Percentiles rank a stretch among this genome's conserved stretches.
Conservation (phyloP, 371 early-diverging fungal species). For the Mucor indicus region DNA sequence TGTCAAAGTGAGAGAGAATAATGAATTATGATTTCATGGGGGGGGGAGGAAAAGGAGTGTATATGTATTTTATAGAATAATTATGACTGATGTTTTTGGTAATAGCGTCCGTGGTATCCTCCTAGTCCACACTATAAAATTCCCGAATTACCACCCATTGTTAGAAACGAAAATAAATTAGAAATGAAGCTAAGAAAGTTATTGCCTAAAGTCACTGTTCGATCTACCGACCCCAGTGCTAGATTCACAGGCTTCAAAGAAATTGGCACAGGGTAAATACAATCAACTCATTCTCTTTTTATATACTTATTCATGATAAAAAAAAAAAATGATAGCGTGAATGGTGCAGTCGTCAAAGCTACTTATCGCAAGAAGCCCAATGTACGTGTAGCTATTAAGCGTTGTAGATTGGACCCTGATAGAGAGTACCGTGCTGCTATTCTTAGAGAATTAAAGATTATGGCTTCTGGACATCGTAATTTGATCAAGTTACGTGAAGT, state of each 20-base stretch:
- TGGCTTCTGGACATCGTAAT: conserved; percentile 42
- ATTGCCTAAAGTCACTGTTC: conserved; percentile 31
- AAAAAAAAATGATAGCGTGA: conserved; percentile 39
- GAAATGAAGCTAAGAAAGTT: conserved; percentile 27
- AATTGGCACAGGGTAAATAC: conserved; percentile 41
- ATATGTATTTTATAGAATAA: too few relatives aligned
- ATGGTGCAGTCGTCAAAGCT: conserved; percentile 44
- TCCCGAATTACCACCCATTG: conserved; percentile 26
- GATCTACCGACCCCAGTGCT: conserved; percentile 32
- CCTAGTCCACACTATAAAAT: conserved; percentile 28
- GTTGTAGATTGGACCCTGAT: conserved; percentile 42
- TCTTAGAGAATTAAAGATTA: conserved; percentile 42
- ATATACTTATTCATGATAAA: too few relatives aligned
- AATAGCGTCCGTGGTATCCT: conserved; percentile 37
- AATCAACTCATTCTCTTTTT: background rate
- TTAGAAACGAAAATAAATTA: conserved; percentile 24
- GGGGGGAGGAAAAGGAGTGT: too few relatives aligned
- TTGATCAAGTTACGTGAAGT: conserved; percentile 43
- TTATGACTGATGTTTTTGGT: conserved; percentile 2
- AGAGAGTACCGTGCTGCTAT: conserved; percentile 45
- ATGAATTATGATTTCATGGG: conserved; percentile 1
- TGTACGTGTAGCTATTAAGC: conserved; percentile 41
- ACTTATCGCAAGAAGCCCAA: conserved; percentile 30
- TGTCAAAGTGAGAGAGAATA: background rate
- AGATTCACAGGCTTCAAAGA: conserved; percentile 37